Evolutionary conservation across 2,329 filamentous ascomycete genomes (phyloP).

Genomic region (Aspergillus japonicus): DNA sequence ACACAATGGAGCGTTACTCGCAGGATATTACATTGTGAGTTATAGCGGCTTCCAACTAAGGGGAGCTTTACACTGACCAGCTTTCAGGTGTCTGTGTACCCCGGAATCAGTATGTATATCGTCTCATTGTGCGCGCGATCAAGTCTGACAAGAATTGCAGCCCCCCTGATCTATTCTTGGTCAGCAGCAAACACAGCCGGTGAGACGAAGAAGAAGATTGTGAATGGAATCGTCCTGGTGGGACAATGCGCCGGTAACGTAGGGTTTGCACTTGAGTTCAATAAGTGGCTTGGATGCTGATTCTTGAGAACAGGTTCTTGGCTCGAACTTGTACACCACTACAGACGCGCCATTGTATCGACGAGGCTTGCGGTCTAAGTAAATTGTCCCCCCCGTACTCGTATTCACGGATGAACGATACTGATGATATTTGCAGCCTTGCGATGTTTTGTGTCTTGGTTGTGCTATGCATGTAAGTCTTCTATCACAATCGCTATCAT

Average conservation of each 20-base stretch:
- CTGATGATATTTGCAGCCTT: conserved; percentile 37
- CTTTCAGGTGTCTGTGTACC: conserved; percentile 56
- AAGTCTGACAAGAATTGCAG: conserved; percentile 30
- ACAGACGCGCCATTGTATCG: conserved; percentile 59
- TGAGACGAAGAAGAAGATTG: conserved; percentile 68
- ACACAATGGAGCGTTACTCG: conserved; percentile 53
- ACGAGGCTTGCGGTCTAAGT: conserved; percentile 59
- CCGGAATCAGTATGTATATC: conserved; percentile 51
- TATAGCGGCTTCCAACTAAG: too few species aligned
- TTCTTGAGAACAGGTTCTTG: conserved; percentile 49
- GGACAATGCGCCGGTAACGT: conserved; percentile 64
- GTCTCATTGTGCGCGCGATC: too few species aligned
- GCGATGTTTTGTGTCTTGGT: conserved; percentile 62
- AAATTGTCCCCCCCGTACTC: conserved; percentile 7
- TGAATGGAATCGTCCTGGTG: conserved; percentile 64
- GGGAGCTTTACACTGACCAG: neutral
- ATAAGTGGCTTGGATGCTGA: neutral
- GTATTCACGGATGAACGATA: neutral
- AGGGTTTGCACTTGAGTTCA: conserved; percentile 4
- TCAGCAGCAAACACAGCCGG: conserved; percentile 64
- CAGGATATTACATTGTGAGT: conserved; percentile 55
- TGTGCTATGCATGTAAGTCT: conserved; percentile 47
- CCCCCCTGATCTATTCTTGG: conserved; percentile 69
- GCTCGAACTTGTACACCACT: conserved; percentile 63
- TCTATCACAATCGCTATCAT: neutral